These are phyloP conservation scores for Cryptococcus wingfieldii DNA, from an alignment of 1,284 basidiomycete genomes.

Conservation along the genomic window DNA sequence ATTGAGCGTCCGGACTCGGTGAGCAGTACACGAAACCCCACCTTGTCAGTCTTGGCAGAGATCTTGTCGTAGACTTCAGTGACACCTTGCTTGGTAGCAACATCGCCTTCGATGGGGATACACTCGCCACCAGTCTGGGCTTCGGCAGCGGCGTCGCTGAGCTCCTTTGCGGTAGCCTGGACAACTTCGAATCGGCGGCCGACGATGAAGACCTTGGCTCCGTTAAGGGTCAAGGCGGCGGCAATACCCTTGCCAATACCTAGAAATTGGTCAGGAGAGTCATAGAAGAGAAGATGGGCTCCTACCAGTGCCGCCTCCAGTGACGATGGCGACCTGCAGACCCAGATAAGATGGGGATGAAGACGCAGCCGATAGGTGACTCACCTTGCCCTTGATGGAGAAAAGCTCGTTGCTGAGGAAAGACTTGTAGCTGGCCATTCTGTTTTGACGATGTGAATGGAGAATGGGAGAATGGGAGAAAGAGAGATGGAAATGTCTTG, in stretches of 20 bases:
- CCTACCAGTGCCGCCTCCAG: conserved; percentile 36
- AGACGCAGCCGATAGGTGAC: background rate
- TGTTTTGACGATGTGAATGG: background rate
- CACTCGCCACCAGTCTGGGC: conserved; percentile 17
- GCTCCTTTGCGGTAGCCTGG: conserved; percentile 21
- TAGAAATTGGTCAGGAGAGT: background rate
- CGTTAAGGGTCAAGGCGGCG: conserved; percentile 42
- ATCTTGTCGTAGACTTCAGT: conserved; percentile 23
- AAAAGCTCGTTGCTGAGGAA: conserved; percentile 19
- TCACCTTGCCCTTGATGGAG: conserved; percentile 32
- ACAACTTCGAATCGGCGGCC: conserved; percentile 25
- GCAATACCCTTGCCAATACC: conserved; percentile 48
- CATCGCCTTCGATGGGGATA: conserved; percentile 27
- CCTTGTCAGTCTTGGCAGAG: conserved; percentile 20
- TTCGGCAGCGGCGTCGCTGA: conserved; percentile 19
- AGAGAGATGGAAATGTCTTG: background rate
- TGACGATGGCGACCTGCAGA: conserved; percentile 24
- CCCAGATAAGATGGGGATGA: background rate
- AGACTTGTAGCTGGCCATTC: background rate
- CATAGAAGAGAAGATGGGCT: background rate
- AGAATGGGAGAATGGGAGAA: too few relatives aligned
- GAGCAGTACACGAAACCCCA: conserved; percentile 2
- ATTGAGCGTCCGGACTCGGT: background rate
- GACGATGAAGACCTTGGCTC: conserved; percentile 39
- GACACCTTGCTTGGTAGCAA: conserved; percentile 28